Evolutionary conservation across 1,284 basidiomycete genomes (phyloP), one percentile per base, ranked within the genome.

Genomic region (Rhodofomes roseus): DNA sequence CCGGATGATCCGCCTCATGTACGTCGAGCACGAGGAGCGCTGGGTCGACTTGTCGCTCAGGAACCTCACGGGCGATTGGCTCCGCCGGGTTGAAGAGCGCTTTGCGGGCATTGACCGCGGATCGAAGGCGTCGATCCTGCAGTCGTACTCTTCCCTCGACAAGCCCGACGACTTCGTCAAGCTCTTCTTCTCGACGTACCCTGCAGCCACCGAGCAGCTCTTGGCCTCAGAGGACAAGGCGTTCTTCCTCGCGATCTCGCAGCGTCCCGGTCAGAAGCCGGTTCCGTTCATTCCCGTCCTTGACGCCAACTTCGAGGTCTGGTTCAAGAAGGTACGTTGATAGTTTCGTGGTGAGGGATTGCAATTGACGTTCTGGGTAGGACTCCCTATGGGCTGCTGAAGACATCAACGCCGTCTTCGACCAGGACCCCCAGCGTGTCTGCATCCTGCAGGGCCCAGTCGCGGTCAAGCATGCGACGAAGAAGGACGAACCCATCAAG

Each of bases 211-310:
- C 52, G 81, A 87, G 65, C 95, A 97, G 71, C 85, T 97, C 46
- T 83, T 99, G 56, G 92, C 95, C n/a, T 86, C 93, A 9, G 96
- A 98, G 75, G 96, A 99, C 75, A 90, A 91, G 64, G 91, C 93
- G 0, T 99, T 89, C 79, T 98, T 99, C 86, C 84, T 99, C 52
- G 90, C 92, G 40, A 96, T 99, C 70, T 84, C 92, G 46, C 95
- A 98, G 75, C 86, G 97, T 58, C 93, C 93, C 16, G 93, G 94
- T 16, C 96, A 99, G 81, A 99, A 99, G 80, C 97, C 97, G 0
- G 96, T 92, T 8, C 97, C 96, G 1, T 99, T 98, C 82, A 98
- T 99, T 68, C 96, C 96, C n/a, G 88, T 98, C 55, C 84, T 99
- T 53, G 96, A 98, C 74, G 85, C 87, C 25, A 87, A 77, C 66